Base-by-base conservation (phyloP, 495 filamentous ascomycete species). In the Annulohypoxylon maeteangense region DNA sequence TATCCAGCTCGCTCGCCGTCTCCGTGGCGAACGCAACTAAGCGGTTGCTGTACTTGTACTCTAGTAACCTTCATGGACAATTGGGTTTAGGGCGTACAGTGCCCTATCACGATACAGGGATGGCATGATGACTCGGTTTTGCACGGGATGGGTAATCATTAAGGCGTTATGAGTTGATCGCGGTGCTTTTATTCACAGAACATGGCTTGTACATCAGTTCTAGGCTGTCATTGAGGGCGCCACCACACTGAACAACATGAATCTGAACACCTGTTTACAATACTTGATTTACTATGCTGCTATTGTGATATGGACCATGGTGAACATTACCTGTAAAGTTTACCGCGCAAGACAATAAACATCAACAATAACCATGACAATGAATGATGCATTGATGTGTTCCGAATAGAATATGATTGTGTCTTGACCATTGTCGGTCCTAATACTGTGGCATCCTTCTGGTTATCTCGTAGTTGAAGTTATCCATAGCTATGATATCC, bases 1-100 rank as follows among this genome's bases (percentile, higher is more conserved):
- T 81, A 97, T 97, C 87, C 94, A 97, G 87, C 92, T 97, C 70
- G 93, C 94, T 79, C 93, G 94, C 76, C 93, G 94, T 80, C 93
- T 97, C 85, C 93, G 94, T 85, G 94, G 94, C 80, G 94, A 98
- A 89, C 93, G 94, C 83, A 86, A 86, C 83, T 85, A 85, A 80
- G 69, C 4, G 12, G 11, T 18, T 74, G 53, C 40, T 16, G n/a
- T 14, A 8, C 54, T 29, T 59, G 51, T 48, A 27, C 16, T 42
- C 34, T 68, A 58, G 59, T 40, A 59, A 4, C 56, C 34, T 64
- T 70, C 55, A 67, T 36, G 76, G 76, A 76, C 67, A 53, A 71
- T 22, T 22, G 63, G 59, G 62, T 68, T 78, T 72, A 64, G 62
- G 34, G 64, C 56, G 36, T 53, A 32, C 12, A 40, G 22, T 65